A percentile compares a stretch with the other conserved stretches of the same genome.
Evolutionary conservation across 2,329 filamentous ascomycete species (phyloP).

Genomic region (Fusarium devonianum): DNA sequence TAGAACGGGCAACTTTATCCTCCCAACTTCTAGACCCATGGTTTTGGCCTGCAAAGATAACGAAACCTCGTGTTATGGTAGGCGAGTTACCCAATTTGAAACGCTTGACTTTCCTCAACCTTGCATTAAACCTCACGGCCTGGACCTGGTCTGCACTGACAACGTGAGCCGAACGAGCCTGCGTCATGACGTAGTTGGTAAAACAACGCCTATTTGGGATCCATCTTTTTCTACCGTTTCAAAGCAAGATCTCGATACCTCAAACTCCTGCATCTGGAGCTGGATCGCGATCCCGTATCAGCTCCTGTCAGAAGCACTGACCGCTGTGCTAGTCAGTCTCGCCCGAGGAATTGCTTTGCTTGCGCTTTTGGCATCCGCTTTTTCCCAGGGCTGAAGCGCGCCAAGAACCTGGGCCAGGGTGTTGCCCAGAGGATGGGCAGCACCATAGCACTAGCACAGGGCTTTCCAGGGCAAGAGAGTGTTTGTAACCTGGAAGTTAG

Average conservation of each 20-base stretch:
- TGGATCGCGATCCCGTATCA: slow-evolving; percentile 15
- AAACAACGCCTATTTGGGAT: slow-evolving; percentile 6
- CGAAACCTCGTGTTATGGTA: no score
- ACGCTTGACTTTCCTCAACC: not conserved
- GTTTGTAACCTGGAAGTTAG: no score
- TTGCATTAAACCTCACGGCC: slow-evolving; percentile 3
- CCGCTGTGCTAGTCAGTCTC: slow-evolving; percentile 17
- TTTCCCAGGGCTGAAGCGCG: slow-evolving; percentile 2
- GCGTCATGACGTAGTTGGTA: slow-evolving; percentile 36
- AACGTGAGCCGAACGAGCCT: slow-evolving; percentile 8
- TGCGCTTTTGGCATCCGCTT: not conserved
- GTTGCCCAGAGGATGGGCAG: not conserved
- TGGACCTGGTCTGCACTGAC: slow-evolving; percentile 17
- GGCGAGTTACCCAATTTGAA: not conserved
- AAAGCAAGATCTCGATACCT: not conserved
- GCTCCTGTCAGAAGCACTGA: slow-evolving; percentile 17
- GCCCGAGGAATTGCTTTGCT: slow-evolving; percentile 22
- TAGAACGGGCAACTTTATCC: slow-evolving; percentile 21
- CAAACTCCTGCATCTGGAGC: slow-evolving; percentile 19
- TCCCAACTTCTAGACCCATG: not conserved
- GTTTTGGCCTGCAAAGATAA: not conserved
- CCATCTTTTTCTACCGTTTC: slow-evolving; percentile 20
- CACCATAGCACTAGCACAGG: not conserved
- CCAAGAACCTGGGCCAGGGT: slow-evolving; percentile 1
- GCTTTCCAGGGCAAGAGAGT: no score